phyloP scores from a whole-genome alignment of 768 basidiomycete genomes.

The Leccinellum rugosiceps region DNA sequence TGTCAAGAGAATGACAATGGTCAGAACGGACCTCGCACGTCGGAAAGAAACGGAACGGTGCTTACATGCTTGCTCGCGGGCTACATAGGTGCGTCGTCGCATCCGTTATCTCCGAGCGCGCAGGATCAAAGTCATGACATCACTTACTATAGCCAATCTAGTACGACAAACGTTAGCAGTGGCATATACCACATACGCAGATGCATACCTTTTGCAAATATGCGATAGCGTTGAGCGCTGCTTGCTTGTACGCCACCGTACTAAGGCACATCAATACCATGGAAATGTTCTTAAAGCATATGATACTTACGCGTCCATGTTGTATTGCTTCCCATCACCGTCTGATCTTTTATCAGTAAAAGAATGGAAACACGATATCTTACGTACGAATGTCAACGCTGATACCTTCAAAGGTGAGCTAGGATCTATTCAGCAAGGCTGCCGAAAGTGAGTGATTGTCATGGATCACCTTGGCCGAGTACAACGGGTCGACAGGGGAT shows the following conservation, averaged over 20 bases:
- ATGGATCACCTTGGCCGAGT: slow-evolving; percentile 58
- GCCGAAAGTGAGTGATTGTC: neutral
- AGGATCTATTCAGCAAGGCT: neutral
- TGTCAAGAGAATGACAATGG: slow-evolving; percentile 15
- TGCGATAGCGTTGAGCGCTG: slow-evolving; percentile 70
- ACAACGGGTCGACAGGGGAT: slow-evolving; percentile 71
- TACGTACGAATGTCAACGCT: slow-evolving; percentile 64
- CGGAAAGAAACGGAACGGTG: neutral
- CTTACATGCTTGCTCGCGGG: slow-evolving; percentile 74
- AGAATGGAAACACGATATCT: neutral
- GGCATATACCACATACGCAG: neutral
- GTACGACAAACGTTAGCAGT: neutral
- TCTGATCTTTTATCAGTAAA: slow-evolving; percentile 35
- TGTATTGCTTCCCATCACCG: slow-evolving; percentile 71
- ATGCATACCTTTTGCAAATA: slow-evolving; percentile 61
- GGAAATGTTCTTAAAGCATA: neutral
- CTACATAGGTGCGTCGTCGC: slow-evolving; percentile 33
- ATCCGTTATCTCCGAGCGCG: neutral
- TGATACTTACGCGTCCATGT: slow-evolving; percentile 65
- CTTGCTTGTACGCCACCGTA: slow-evolving; percentile 77
- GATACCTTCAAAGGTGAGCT: slow-evolving; percentile 75
- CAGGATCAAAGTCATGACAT: neutral
- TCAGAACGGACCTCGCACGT: neutral
- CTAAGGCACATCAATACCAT: slow-evolving; percentile 29
- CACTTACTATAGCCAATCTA: slow-evolving; percentile 70